Evolutionary conservation across 352 stramenopile genomes (phyloP).

Genomic region (Globisporangium apiculatum): DNA sequence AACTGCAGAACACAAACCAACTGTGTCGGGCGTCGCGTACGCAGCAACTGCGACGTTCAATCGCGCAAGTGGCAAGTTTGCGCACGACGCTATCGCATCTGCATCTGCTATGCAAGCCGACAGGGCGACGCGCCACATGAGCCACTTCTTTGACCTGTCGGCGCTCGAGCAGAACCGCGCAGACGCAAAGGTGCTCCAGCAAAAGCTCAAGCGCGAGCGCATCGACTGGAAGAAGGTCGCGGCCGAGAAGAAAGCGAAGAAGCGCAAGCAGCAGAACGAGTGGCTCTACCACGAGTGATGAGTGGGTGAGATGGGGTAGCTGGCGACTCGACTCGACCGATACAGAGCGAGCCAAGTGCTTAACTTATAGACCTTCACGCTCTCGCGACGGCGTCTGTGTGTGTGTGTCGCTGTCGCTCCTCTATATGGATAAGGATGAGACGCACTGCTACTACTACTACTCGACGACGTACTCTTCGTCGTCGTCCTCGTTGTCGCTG

Average conservation of each 20-base stretch:
- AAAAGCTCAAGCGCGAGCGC: slow-evolving; percentile 79
- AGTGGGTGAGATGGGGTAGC: not conserved
- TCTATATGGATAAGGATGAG: no score
- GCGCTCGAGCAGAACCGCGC: slow-evolving; percentile 78
- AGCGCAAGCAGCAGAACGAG: slow-evolving; percentile 79
- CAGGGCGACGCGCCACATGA: slow-evolving; percentile 77
- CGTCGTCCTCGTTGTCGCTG: slow-evolving; percentile 45
- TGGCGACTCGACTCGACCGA: no score
- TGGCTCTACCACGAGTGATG: slow-evolving; percentile 77
- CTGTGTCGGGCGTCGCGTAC: slow-evolving; percentile 63
- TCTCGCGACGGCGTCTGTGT: not conserved
- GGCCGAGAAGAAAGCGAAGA: slow-evolving; percentile 83
- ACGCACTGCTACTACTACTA: slow-evolving; percentile 14
- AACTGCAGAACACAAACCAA: slow-evolving; percentile 21
- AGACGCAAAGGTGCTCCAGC: slow-evolving; percentile 64
- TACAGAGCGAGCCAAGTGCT: not conserved
- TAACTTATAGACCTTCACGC: slow-evolving; percentile 5
- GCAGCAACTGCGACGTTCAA: slow-evolving; percentile 71
- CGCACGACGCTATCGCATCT: slow-evolving; percentile 56
- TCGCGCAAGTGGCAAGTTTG: slow-evolving; percentile 63
- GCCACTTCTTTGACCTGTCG: slow-evolving; percentile 80
- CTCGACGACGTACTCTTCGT: slow-evolving; percentile 72
- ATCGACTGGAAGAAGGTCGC: slow-evolving; percentile 86
- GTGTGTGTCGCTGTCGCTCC: not conserved
- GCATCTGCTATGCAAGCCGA: slow-evolving; percentile 40